phyloP scores from a whole-genome alignment of 2,329 filamentous ascomycete species.

The Tympanopsis confertula region DNA sequence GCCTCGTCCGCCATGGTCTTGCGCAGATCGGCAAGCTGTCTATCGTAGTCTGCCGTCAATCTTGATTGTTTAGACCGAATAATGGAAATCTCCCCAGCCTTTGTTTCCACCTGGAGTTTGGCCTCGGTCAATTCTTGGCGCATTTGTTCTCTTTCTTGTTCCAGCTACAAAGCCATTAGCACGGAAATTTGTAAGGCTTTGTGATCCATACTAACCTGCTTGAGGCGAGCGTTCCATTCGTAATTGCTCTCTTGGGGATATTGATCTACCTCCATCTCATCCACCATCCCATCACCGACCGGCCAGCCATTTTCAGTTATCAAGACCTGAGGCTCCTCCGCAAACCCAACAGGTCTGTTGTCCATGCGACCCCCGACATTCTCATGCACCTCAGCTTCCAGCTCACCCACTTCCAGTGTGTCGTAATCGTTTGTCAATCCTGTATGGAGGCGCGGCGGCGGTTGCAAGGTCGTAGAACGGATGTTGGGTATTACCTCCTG shows the following conservation, averaged over 20 bases:
- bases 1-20: slow-evolving; percentile 39
- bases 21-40: slow-evolving; percentile 35
- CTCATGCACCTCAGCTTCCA: slow-evolving; percentile 27
- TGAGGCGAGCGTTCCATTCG: too few relatives aligned
- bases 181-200: background rate
- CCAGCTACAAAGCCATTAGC: slow-evolving; percentile 3
- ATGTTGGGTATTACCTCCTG: too few relatives aligned
- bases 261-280: too few relatives aligned
- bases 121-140: slow-evolving; percentile 22
- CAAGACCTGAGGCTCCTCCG: too few relatives aligned
- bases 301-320: too few relatives aligned
- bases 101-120: slow-evolving; percentile 29
- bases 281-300: too few relatives aligned
- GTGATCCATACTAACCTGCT: too few relatives aligned
- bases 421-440: slow-evolving; percentile 17
- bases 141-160: slow-evolving; percentile 21
- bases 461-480: background rate
- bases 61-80: slow-evolving; percentile 45
- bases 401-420: slow-evolving; percentile 25
- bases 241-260: too few relatives aligned
- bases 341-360: too few relatives aligned
- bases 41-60: slow-evolving; percentile 36
- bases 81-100: slow-evolving; percentile 49
- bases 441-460: slow-evolving; percentile 1
- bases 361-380: slow-evolving; percentile 12